Percentiles rank a stretch among this genome's conserved stretches.
Evolutionary conservation across 768 basidiomycete species (phyloP).

Genomic region (Daedaleopsis sinensis): DNA sequence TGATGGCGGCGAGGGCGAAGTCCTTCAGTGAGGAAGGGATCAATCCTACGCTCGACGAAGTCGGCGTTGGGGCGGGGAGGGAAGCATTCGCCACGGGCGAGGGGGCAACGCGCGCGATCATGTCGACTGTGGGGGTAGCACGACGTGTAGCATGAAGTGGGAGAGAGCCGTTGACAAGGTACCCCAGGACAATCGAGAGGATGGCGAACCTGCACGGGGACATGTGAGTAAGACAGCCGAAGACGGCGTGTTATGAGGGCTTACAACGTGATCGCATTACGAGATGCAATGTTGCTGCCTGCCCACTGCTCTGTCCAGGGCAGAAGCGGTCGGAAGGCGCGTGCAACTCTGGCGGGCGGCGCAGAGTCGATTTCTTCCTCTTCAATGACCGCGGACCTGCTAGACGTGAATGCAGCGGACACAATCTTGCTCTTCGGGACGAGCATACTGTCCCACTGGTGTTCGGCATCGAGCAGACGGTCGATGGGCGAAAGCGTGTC

Average conservation of each 20-base stretch:
- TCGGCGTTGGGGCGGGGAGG: conserved; percentile 2
- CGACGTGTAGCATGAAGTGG: conserved; percentile 35
- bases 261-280: conserved; percentile 70
- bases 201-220: conserved; percentile 58
- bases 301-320: conserved; percentile 38
- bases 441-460: conserved; percentile 34
- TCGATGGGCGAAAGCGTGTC: conserved; percentile 24
- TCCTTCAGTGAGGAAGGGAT: conserved; percentile 29
- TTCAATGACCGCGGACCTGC: conserved; percentile 46
- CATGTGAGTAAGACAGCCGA: neutral
- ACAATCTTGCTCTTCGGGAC: conserved; percentile 29
- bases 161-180: conserved; percentile 50
- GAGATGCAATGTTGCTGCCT: conserved; percentile 40
- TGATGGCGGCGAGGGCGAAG: conserved; percentile 40
- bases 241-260: conserved; percentile 22
- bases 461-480: conserved; percentile 34
- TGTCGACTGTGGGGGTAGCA: conserved; percentile 13
- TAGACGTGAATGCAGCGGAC: conserved; percentile 18
- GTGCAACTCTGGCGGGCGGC: conserved; percentile 45
- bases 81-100: conserved; percentile 29
- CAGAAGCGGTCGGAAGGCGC: conserved; percentile 49
- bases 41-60: conserved; percentile 14
- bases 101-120: conserved; percentile 36
- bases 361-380: conserved; percentile 46
- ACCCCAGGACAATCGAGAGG: conserved; percentile 68